Conservation (phyloP, 2,329 filamentous ascomycete species). For the Arthrobotrys megalospora region DNA sequence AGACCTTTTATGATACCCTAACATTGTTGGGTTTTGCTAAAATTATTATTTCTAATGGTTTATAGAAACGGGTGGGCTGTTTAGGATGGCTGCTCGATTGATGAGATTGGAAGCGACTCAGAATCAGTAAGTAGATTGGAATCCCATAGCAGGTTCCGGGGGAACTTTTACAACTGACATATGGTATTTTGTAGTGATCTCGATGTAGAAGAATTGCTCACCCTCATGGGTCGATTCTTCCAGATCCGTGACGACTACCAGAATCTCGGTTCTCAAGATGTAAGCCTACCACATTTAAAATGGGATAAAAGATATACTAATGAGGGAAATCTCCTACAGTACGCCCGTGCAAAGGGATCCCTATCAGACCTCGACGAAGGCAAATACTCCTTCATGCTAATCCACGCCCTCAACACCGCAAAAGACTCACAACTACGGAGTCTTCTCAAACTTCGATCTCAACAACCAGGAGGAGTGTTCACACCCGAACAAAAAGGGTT, state of each 20-base stretch:
- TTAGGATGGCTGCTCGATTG: conserved; percentile 35
- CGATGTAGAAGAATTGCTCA: conserved; percentile 28
- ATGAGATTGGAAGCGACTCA: conserved; percentile 29
- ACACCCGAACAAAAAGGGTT: conserved; percentile 32
- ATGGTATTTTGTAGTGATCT: neutral
- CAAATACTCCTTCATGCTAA: conserved; percentile 39
- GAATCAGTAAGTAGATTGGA: conserved; percentile 2
- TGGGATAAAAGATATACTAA: neutral
- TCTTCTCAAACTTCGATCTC: conserved; percentile 18
- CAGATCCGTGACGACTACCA: conserved; percentile 48
- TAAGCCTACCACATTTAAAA: neutral
- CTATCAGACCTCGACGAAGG: conserved; percentile 46
- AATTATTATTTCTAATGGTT: neutral
- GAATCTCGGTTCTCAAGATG: conserved; percentile 4
- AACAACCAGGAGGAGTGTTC: conserved; percentile 15
- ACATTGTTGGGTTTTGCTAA: too few relatives aligned
- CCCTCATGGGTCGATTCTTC: conserved; percentile 36
- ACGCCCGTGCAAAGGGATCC: conserved; percentile 20
- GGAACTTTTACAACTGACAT: neutral
- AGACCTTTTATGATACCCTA: too few relatives aligned
- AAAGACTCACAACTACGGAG: neutral
- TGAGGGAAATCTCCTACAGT: conserved; percentile 6
- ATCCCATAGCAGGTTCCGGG: neutral
- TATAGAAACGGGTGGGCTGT: conserved; percentile 40
- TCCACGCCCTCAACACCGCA: conserved; percentile 25